A percentile compares a stretch with the other conserved stretches of the same genome.
Evolutionary conservation across 2,329 filamentous ascomycete genomes (phyloP).

Genomic region (Hypoxylon sp.): DNA sequence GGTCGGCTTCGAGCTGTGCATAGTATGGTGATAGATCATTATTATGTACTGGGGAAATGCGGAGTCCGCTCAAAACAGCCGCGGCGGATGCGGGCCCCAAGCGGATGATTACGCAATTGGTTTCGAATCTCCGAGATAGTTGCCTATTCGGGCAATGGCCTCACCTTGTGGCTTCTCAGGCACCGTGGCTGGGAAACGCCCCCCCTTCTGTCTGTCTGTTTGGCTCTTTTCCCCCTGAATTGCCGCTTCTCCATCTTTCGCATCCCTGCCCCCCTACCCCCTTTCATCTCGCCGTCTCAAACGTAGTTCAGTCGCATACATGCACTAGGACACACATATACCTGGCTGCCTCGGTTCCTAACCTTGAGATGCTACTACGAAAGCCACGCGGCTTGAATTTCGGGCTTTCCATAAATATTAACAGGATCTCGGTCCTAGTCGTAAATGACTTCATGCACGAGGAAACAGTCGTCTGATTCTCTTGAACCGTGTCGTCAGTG

Average conservation of each 20-base stretch:
- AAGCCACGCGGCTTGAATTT: slow-evolving; percentile 1
- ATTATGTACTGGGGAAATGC: background rate
- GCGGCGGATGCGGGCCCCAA: background rate
- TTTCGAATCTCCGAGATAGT: background rate
- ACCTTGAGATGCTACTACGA: background rate
- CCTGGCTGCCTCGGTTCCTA: too few species aligned
- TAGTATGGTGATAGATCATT: background rate
- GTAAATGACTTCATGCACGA: background rate
- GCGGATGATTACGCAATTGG: background rate
- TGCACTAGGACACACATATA: background rate
- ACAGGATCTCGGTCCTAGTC: slow-evolving; percentile 8
- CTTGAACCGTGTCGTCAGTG: background rate
- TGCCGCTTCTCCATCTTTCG: background rate
- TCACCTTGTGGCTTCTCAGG: slow-evolving; percentile 4
- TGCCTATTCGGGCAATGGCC: slow-evolving; percentile 1
- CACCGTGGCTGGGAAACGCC: slow-evolving; percentile 2
- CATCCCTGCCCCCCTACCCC: background rate
- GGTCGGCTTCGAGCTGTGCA: background rate
- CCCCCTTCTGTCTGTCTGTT: background rate
- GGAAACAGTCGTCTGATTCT: background rate
- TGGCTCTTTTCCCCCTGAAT: slow-evolving; percentile 8
- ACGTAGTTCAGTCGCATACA: background rate
- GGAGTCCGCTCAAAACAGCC: background rate
- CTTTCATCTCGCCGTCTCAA: slow-evolving; percentile 16
- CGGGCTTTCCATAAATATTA: slow-evolving; percentile 5